Evolutionary conservation across 78 protist species (phyloP).

Genomic region (Dictyostelium capitatum): DNA sequence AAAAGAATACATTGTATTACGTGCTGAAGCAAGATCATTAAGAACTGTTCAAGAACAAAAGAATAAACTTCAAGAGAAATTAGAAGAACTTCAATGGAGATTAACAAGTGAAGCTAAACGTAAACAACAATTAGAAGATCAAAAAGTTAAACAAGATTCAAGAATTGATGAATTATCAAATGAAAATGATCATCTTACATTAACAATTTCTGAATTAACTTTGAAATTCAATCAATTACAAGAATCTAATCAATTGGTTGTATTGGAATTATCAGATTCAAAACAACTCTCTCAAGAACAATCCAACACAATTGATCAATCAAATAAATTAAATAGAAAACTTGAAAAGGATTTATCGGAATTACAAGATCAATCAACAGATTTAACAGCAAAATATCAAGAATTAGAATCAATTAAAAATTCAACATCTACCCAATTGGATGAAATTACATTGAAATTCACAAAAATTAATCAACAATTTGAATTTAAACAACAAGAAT

Average conservation of each 20-base stretch:
- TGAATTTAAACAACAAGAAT: slow-evolving; percentile 24
- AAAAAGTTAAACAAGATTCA: slow-evolving; percentile 13
- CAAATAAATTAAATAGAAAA: background rate
- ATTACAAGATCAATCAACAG: background rate
- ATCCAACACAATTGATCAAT: background rate
- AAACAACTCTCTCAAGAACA: background rate
- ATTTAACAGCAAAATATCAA: too few species aligned
- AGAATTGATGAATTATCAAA: background rate
- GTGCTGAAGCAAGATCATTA: slow-evolving; percentile 75
- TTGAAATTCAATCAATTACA: background rate
- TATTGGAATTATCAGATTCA: too few species aligned
- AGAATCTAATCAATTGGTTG: background rate
- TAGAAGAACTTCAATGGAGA: slow-evolving; percentile 77
- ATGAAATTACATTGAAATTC: background rate
- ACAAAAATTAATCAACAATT: background rate
- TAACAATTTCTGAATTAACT: slow-evolving; percentile 6
- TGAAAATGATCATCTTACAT: background rate
- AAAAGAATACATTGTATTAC: slow-evolving; percentile 16
- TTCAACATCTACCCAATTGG: background rate
- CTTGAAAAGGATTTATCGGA: slow-evolving; percentile 12
- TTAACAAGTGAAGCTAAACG: slow-evolving; percentile 37
- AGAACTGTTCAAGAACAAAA: slow-evolving; percentile 51
- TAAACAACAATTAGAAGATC: slow-evolving; percentile 62
- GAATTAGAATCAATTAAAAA: background rate
- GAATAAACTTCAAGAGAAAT: slow-evolving; percentile 74